Evolutionary conservation across 805 yeast genomes (phyloP).

Genomic region (Huiozyma sinensis): DNA sequence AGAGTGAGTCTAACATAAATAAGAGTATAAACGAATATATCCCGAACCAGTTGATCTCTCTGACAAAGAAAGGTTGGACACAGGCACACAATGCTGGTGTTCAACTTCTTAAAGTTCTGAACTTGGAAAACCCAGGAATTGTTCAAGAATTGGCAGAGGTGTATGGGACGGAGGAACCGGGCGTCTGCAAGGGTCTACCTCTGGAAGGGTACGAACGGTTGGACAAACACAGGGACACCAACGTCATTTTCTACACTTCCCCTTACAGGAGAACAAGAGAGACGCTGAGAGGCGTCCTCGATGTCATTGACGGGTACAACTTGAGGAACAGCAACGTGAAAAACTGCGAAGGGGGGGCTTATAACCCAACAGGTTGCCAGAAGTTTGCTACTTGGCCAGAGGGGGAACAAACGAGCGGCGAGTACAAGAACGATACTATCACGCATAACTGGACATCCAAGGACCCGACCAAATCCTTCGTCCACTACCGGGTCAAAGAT

Average conservation of each 20-base stretch:
- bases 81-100: slow-evolving; percentile 55
- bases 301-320: slow-evolving; percentile 37
- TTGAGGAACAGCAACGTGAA: slow-evolving; percentile 17
- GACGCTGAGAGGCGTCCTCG: slow-evolving; percentile 61
- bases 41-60: slow-evolving; percentile 70
- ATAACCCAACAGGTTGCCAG: slow-evolving; percentile 19
- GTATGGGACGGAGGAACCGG: slow-evolving; percentile 6
- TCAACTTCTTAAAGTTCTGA: slow-evolving; percentile 29
- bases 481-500: slow-evolving; percentile 54
- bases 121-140: slow-evolving; percentile 16
- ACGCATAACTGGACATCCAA: slow-evolving; percentile 5
- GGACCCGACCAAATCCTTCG: slow-evolving; percentile 16
- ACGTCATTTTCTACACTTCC: slow-evolving; percentile 71
- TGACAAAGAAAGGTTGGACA: slow-evolving; percentile 59
- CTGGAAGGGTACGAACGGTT: slow-evolving; percentile 11
- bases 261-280: slow-evolving; percentile 81
- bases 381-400: slow-evolving; percentile 24
- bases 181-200: slow-evolving; percentile 8
- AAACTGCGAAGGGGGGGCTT: slow-evolving; percentile 8
- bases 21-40: slow-evolving; percentile 66
- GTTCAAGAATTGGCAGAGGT: slow-evolving; percentile 14
- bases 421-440: slow-evolving; percentile 16
- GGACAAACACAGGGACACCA: slow-evolving; percentile 36
- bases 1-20: slow-evolving; percentile 81
- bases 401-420: slow-evolving; percentile 17